These are phyloP conservation scores for Sclerotinia subarctica DNA, from an alignment of 2,329 filamentous ascomycete species.

Conservation along the genomic window DNA sequence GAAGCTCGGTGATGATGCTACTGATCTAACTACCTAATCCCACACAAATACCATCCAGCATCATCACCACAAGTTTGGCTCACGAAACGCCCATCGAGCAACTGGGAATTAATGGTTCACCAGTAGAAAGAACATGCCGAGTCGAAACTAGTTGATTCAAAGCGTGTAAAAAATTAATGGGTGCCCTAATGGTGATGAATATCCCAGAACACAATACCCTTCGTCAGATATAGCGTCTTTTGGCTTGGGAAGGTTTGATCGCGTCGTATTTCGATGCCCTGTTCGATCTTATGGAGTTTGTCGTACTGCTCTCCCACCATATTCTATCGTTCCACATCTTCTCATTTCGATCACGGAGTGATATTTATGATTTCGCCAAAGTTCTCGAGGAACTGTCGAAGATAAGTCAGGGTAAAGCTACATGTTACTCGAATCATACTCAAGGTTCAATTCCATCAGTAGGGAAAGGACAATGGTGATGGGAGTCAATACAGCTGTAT, in stretches of 20 bases:
- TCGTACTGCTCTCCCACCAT: no score
- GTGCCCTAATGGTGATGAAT: background rate
- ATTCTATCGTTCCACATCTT: background rate
- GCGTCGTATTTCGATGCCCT: no score
- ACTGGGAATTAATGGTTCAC: background rate
- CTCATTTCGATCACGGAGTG: no score
- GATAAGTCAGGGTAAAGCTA: background rate
- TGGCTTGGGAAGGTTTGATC: no score
- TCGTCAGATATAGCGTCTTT: background rate
- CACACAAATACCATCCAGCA: no score
- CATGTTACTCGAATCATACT: background rate
- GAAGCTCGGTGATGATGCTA: background rate
- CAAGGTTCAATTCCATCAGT: no score
- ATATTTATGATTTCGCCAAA: background rate
- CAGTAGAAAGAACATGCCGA: background rate
- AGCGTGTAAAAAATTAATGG: background rate
- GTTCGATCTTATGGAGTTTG: background rate
- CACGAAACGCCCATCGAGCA: background rate
- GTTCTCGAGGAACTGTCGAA: background rate
- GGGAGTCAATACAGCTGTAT: background rate
- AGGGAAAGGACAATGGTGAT: background rate
- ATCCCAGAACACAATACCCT: background rate
- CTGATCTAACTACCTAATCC: background rate
- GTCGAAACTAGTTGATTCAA: background rate
- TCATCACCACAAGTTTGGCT: no score